Evolutionary conservation across 495 filamentous ascomycete genomes (phyloP).

Genomic region (Echria macrotheca): DNA sequence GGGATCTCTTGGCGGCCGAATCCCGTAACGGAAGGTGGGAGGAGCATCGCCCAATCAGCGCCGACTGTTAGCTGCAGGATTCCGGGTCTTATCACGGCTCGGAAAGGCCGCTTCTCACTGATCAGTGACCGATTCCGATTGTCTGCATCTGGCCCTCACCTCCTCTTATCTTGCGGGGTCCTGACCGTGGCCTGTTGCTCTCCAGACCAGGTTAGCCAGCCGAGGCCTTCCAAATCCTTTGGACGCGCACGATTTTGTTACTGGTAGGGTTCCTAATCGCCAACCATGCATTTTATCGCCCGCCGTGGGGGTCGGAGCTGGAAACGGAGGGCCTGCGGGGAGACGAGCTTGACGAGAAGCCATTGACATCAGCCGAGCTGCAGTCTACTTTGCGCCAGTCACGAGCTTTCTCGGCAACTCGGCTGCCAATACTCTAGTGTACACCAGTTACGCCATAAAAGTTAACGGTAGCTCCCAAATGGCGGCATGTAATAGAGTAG

Average conservation of each 20-base stretch:
- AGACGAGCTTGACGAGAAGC: neutral
- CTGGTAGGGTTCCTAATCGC: too few species aligned
- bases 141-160: neutral
- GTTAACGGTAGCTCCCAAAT: too few species aligned
- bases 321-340: neutral
- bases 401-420: neutral
- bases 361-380: neutral
- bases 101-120: neutral
- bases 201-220: neutral
- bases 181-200: neutral
- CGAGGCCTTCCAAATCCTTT: neutral
- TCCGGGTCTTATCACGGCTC: slow-evolving; percentile 4
- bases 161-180: neutral
- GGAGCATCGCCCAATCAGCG: neutral
- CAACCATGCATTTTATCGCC: too few species aligned
- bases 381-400: neutral
- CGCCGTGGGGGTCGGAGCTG: neutral
- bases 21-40: slow-evolving; percentile 7
- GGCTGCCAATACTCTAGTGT: too few species aligned
- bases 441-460: too few species aligned
- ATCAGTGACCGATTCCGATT: too few species aligned
- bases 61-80: neutral
- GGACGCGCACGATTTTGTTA: neutral
- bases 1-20: slow-evolving; percentile 4
- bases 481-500: too few species aligned